Evolutionary conservation across 2,329 filamentous ascomycete species (phyloP), one percentile per base, ranked within the genome.

Genomic region (Cordyceps javanica): DNA sequence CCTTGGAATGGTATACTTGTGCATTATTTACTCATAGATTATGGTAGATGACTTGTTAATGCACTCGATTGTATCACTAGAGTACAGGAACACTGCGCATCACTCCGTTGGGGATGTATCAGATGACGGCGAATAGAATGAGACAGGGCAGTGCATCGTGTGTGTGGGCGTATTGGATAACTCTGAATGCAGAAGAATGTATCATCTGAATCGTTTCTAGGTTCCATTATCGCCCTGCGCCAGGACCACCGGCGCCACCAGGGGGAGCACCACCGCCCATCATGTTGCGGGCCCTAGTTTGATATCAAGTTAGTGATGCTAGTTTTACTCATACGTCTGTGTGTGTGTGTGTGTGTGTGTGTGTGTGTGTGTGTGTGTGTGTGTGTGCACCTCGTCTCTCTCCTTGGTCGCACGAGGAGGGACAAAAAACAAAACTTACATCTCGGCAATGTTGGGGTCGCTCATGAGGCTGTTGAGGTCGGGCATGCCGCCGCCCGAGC

Each of bases 391-490:
- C 16, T 38, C 19, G 36, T 38, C n/a, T n/a, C n/a, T n/a, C n/a
- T n/a, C n/a, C n/a, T n/a, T n/a, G n/a, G n/a, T n/a, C n/a, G n/a
- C n/a, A n/a, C n/a, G n/a, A n/a, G n/a, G n/a, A n/a, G n/a, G n/a
- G n/a, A n/a, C n/a, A 9, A 14, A 3, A 3, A 3, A 21, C 16
- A 28, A 25, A 19, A 84, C 89, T 89, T 75, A 95, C 92, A 97
- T 91, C 59, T 97, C 91, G 45, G 91, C 90, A 72, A 99, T 88
- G 70, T 77, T 89, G 49, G 94, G 94, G 70, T 99, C 94, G 62
- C 86, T 88, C 94, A 99, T 96, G 72, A 99, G 77, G 63, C 81
- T 81, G 57, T 82, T 80, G 68, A 97, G 78, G 72, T 97, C 91
- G 8, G 94, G 94, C 88, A 96, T 91, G 52, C 93, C 93, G 54